phyloP scores from a whole-genome alignment of 148 eudicot species.

The Chenopodium quinoa region DNA sequence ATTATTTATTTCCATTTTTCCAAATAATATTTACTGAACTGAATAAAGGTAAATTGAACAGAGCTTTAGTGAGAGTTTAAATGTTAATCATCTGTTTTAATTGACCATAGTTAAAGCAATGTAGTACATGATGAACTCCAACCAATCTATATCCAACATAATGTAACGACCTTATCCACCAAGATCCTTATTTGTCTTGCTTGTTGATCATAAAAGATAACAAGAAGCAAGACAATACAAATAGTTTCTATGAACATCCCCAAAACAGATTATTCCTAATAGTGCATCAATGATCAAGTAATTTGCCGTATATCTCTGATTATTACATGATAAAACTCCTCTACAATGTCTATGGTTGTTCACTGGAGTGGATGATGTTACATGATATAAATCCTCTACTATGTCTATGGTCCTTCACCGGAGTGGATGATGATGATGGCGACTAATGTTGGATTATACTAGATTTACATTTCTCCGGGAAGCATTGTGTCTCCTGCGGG shows the following conservation, averaged over 20 bases:
- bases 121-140: too few relatives aligned
- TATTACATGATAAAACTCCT: background rate
- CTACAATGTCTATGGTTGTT: background rate
- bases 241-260: background rate
- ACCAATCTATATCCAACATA: background rate
- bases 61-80: too few relatives aligned
- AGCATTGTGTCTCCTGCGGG: conserved; percentile 27
- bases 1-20: too few relatives aligned
- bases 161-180: background rate
- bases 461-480: conserved; percentile 27
- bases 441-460: background rate
- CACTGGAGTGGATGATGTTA: background rate
- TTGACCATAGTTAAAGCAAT: too few relatives aligned
- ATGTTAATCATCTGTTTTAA: too few relatives aligned
- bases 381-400: background rate
- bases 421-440: background rate
- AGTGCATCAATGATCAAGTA: background rate
- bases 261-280: background rate
- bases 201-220: background rate
- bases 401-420: background rate
- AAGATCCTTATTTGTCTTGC: background rate
- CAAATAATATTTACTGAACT: too few relatives aligned
- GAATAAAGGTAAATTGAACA: too few relatives aligned
- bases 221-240: background rate
- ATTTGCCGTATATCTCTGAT: background rate